Evolutionary conservation across 2,329 filamentous ascomycete species (phyloP), one percentile per base, ranked within the genome.

Genomic region (Trematosphaeria pertusa): DNA sequence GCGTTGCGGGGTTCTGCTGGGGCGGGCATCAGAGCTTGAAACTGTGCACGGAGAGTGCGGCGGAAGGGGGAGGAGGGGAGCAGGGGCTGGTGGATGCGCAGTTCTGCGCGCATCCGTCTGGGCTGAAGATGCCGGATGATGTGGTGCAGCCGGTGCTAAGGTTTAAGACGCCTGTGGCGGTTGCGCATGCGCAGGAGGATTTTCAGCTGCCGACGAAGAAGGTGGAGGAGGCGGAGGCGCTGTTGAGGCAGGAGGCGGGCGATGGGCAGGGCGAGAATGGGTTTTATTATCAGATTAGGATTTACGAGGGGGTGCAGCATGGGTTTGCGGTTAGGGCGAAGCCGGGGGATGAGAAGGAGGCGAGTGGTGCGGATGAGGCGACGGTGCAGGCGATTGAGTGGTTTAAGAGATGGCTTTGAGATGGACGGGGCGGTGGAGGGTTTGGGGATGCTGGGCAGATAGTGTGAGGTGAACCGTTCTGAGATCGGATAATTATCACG

Each of bases 241-340:
- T 28, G n/a, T 18, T 62, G 32, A 60, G 48, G 26, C 46, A 56
- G 37, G 48, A 39, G 14, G 49, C 44, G 3, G 53, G 45, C n/a
- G 28, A 12, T n/a, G 58, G 56, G 3, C 24, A 58, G 10, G 56
- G 56, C 2, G 48, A 58, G 28, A 21, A 48, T 42, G 58, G 56
- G 19, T 50, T 35, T 37, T 11, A 50, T 31, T 57, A 55, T 46
- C 43, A 63, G 45, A 30, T 64, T 32, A 58, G 34, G 33, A 48
- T 46, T 5, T 65, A 59, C 36, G 46, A 59, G 48, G 54, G 40
- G 4, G 49, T 46, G 26, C 43, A 11, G 5, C 62, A 64, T 56
- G 62, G 62, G 1, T 64, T 64, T 52, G 58, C 61, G 5, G 61
- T 63, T 1, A 48, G 62, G 30, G 56, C 56, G 22, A 56, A 43